Evolutionary conservation across 1,139 yeast species (phyloP), one percentile per base, ranked within the genome.

Genomic region (Ogataea hybrid): DNA sequence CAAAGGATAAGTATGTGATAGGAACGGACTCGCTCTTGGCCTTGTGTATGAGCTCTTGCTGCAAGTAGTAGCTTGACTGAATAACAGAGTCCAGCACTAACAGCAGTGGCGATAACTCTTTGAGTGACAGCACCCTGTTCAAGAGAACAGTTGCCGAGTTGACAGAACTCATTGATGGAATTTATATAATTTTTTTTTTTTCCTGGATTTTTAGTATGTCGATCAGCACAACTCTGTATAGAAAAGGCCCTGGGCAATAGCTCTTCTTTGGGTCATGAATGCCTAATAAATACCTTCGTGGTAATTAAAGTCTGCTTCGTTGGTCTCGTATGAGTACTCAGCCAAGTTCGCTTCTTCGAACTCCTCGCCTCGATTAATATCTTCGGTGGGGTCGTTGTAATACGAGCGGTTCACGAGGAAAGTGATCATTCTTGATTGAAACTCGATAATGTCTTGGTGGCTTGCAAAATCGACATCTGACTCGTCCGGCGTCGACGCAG

Each of bases 41-140:
- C 46, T 74, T 69, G 46, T 70, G 63, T 1, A 75, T 62, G 44
- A 87, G 69, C 57, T 87, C 96, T 18, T 67, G 61, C 1, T 84
- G 56, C 12, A 90, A 61, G 44, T 68, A 58, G 32, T 66, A 56
- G 0, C 89, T 75, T 0, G 92, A 76, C 60, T 90, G 97, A 0
- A 76, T 69, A 14, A 88, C 63, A 0, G 86, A 72, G 59, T 90
- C 97, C 10, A 77, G 62, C 3, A 84, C 68, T 5, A 90, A 68
- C 11, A 87, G 64, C 46, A 90, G 77, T 0, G 95, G 94, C 0
- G 94, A 75, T 15, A 66, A 67, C 54, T 90, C 97, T 50, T 81
- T 83, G 36, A 86, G 66, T 2, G 81, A 67, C 9, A 90, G 64
- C 7, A 87, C 65, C 46, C 97, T 66, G 37, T 71, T 76, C 38